Conservation (phyloP, 208 protist genomes). For the Trichomonas gallinae region DNA sequence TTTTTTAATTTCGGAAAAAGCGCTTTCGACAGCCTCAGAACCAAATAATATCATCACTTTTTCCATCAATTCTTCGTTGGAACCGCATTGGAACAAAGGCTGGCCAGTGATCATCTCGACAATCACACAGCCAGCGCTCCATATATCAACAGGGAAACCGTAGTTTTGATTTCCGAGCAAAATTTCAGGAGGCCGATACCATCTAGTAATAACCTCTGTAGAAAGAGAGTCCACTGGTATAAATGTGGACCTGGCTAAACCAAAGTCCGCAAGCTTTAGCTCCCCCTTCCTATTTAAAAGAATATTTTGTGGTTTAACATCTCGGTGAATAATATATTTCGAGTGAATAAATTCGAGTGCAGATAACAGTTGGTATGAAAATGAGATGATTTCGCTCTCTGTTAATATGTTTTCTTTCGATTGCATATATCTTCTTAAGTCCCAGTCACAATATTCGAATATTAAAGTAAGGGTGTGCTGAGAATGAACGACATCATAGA, state of each 20-base stretch:
- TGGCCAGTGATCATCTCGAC: slow-evolving; percentile 45
- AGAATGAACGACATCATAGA: slow-evolving; percentile 22
- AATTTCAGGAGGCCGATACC: slow-evolving; percentile 98
- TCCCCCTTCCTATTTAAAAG: slow-evolving; percentile 56
- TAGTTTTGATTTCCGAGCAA: slow-evolving; percentile 92
- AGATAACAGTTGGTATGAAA: slow-evolving; percentile 51
- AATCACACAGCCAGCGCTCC: slow-evolving; percentile 79
- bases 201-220: slow-evolving; percentile 90
- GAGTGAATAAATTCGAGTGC: slow-evolving; percentile 65
- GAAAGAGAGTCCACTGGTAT: slow-evolving; percentile 82
- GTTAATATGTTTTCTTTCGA: slow-evolving; percentile 18
- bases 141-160: slow-evolving; percentile 92
- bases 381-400: slow-evolving; percentile 21
- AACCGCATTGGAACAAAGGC: slow-evolving; percentile 41
- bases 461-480: slow-evolving; percentile 1
- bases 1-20: not conserved
- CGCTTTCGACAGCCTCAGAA: not conserved
- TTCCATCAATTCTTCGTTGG: not conserved
- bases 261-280: slow-evolving; percentile 67
- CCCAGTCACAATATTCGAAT: slow-evolving; percentile 18
- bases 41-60: not conserved
- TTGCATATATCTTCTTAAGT: slow-evolving; percentile 42
- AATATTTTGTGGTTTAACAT: slow-evolving; percentile 71
- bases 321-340: slow-evolving; percentile 60
- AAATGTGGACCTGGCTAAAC: slow-evolving; percentile 62